These are phyloP conservation scores for Pseudonitzschia multistriata DNA, from an alignment of 108 stramenopile genomes.

Conservation along the genomic window DNA sequence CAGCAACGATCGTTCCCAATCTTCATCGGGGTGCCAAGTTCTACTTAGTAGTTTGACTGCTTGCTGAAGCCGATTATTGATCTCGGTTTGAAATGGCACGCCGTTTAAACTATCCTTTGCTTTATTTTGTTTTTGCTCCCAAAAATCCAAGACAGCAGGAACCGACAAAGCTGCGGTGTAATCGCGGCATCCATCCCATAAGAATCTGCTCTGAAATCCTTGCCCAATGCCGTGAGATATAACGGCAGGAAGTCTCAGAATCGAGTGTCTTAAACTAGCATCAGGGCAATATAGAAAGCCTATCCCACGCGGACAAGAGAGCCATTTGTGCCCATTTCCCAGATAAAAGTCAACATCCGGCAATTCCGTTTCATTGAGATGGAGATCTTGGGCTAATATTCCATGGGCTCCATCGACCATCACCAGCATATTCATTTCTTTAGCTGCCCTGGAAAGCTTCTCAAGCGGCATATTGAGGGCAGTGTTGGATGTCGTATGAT, in stretches of 20 bases:
- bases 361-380: neutral
- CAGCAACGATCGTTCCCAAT: slow-evolving; percentile 37
- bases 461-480: slow-evolving; percentile 63
- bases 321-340: slow-evolving; percentile 74
- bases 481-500: slow-evolving; percentile 74
- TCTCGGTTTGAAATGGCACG: slow-evolving; percentile 24
- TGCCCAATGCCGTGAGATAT: slow-evolving; percentile 66
- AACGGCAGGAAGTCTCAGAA: slow-evolving; percentile 55
- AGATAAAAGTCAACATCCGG: slow-evolving; percentile 60
- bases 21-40: slow-evolving; percentile 43
- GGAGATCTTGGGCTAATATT: slow-evolving; percentile 44
- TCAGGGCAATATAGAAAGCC: slow-evolving; percentile 54
- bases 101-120: neutral
- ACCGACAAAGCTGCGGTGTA: slow-evolving; percentile 59
- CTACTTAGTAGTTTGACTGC: slow-evolving; percentile 43
- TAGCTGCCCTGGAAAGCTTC: slow-evolving; percentile 40
- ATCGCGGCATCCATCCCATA: slow-evolving; percentile 78
- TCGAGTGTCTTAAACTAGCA: slow-evolving; percentile 42
- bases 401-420: slow-evolving; percentile 76
- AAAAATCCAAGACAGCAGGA: slow-evolving; percentile 56
- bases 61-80: slow-evolving; percentile 39
- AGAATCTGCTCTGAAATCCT: slow-evolving; percentile 64
- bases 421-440: slow-evolving; percentile 48
- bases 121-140: slow-evolving; percentile 25
- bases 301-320: slow-evolving; percentile 65